Evolutionary conservation across 257 asterid species (phyloP).

Genomic region (Nicotiana knightiana): DNA sequence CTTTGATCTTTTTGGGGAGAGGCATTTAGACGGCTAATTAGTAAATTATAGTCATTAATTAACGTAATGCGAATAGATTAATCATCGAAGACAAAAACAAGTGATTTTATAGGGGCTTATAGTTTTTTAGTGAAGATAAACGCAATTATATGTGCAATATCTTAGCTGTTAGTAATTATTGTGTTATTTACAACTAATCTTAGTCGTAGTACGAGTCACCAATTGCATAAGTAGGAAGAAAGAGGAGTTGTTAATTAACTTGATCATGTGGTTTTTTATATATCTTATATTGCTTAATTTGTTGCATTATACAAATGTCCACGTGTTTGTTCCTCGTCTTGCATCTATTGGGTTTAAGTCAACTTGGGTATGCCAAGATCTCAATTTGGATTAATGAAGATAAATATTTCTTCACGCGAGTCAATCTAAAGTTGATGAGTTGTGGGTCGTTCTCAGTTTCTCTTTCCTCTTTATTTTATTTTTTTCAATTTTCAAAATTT

Average conservation of each 20-base stretch:
- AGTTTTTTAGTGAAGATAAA: too few species aligned
- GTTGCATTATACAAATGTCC: neutral
- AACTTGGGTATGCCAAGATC: neutral
- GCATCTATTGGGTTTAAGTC: neutral
- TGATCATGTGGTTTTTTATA: neutral
- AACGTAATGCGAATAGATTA: too few species aligned
- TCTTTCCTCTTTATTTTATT: neutral
- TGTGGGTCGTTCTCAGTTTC: neutral
- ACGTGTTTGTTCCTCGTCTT: neutral
- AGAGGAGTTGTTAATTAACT: neutral
- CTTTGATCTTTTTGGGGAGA: too few species aligned
- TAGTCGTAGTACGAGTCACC: too few species aligned
- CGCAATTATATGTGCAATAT: too few species aligned
- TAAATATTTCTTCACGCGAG: neutral
- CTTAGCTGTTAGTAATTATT: too few species aligned
- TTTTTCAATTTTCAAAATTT: neutral
- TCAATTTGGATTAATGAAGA: neutral
- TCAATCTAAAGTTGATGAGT: neutral
- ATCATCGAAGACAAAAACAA: too few species aligned
- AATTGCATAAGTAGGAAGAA: neutral
- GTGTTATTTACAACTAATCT: too few species aligned
- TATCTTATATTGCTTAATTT: too few species aligned
- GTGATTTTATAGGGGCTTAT: too few species aligned
- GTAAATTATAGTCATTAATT: too few species aligned
- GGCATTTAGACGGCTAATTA: too few species aligned